phyloP scores from a whole-genome alignment of 2,329 filamentous ascomycete genomes.

The Madurella fahalii region DNA sequence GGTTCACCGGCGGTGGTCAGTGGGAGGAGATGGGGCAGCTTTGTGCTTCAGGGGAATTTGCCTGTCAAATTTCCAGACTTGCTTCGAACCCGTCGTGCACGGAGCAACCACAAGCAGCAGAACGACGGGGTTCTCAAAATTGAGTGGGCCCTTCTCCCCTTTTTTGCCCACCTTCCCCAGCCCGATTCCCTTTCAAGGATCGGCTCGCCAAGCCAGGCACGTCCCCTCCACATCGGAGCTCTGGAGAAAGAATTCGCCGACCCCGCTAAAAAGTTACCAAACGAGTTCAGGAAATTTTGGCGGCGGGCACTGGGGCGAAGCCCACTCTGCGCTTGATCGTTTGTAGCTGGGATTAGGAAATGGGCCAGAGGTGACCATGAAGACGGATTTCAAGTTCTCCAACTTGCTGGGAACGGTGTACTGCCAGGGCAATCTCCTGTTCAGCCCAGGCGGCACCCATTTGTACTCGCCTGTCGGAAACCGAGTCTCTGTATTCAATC shows the following conservation, averaged over 20 bases:
- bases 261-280: slow-evolving; percentile 24
- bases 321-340: slow-evolving; percentile 24
- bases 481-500: slow-evolving; percentile 89
- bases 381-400: slow-evolving; percentile 99
- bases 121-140: slow-evolving; percentile 13
- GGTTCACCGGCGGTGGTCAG: slow-evolving; percentile 28
- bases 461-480: slow-evolving; percentile 96
- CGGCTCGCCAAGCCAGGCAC: not conserved
- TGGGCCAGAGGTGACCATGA: slow-evolving; percentile 62
- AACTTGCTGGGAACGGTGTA: slow-evolving; percentile 98
- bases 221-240: slow-evolving; percentile 11
- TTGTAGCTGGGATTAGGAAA: slow-evolving; percentile 27
- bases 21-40: slow-evolving; percentile 25
- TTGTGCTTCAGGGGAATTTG: slow-evolving; percentile 36
- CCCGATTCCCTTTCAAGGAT: not conserved
- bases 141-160: slow-evolving; percentile 18
- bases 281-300: slow-evolving; percentile 26
- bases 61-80: slow-evolving; percentile 36
- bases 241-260: slow-evolving; percentile 26
- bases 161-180: slow-evolving; percentile 24
- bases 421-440: slow-evolving; percentile 94
- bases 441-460: slow-evolving; percentile 92
- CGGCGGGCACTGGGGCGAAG: slow-evolving; percentile 14
- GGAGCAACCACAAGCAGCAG: slow-evolving; percentile 15
- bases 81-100: slow-evolving; percentile 16